A percentile compares a stretch with the other conserved stretches of the same genome.
phyloP scores from a whole-genome alignment of 2,329 filamentous ascomycete species.

The Xylariomycetidae sp. region DNA sequence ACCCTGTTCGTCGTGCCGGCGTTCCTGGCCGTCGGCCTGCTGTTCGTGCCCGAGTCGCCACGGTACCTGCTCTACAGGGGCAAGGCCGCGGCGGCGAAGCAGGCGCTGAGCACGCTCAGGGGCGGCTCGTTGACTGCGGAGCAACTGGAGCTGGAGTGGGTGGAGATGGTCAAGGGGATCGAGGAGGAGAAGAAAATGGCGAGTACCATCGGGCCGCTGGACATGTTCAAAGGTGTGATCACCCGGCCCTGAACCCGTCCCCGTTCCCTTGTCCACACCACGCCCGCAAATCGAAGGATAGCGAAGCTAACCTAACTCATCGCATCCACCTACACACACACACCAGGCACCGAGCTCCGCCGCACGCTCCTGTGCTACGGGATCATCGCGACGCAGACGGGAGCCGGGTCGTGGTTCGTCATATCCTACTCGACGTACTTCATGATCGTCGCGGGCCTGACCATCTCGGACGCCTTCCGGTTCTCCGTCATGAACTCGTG shows the following conservation, averaged over 20 bases:
- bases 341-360: slow-evolving; percentile 42
- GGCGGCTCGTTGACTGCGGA: slow-evolving; percentile 24
- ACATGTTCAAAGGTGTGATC: slow-evolving; percentile 31
- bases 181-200: slow-evolving; percentile 32
- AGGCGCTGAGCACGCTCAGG: slow-evolving; percentile 26
- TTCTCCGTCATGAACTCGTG: slow-evolving; percentile 47
- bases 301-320: slow-evolving; percentile 1
- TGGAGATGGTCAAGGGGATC: slow-evolving; percentile 34
- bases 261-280: no score
- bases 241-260: neutral
- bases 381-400: slow-evolving; percentile 40
- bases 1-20: slow-evolving; percentile 41
- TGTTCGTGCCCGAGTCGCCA: slow-evolving; percentile 42
- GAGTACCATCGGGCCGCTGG: slow-evolving; percentile 26
- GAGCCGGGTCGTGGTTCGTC: slow-evolving; percentile 43
- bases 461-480: slow-evolving; percentile 39
- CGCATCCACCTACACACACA: no score
- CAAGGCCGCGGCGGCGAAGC: slow-evolving; percentile 18
- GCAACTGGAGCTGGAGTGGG: slow-evolving; percentile 34
- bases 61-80: slow-evolving; percentile 37
- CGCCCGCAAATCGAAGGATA: no score
- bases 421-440: slow-evolving; percentile 48
- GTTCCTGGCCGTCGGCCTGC: slow-evolving; percentile 38
- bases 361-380: slow-evolving; percentile 46
- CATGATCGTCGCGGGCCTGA: slow-evolving; percentile 35